phyloP scores from a whole-genome alignment of 2,329 filamentous ascomycete genomes.

The Hypomyces perniciosus region DNA sequence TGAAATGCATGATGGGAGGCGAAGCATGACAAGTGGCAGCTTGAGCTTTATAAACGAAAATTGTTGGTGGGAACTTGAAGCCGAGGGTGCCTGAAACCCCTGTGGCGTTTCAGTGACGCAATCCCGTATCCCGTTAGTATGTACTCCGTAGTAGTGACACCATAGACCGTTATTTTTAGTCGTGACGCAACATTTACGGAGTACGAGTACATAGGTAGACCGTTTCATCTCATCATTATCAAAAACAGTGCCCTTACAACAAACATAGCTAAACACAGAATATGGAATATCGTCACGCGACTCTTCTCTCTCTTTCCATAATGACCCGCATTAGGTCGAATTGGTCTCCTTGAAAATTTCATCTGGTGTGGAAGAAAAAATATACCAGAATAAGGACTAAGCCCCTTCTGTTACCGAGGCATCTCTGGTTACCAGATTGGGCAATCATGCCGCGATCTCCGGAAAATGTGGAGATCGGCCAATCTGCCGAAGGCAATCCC shows the following conservation, averaged over 20 bases:
- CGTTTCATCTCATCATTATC: not conserved
- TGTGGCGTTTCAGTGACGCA: constrained; percentile 8
- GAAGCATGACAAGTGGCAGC: no score
- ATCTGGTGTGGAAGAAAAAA: no score
- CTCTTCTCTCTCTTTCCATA: not conserved
- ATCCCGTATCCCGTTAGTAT: constrained; percentile 2
- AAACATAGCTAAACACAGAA: not conserved
- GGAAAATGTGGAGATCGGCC: no score
- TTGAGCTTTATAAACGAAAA: no score
- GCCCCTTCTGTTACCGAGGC: no score
- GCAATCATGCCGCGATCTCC: no score
- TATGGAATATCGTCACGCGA: constrained; percentile 9
- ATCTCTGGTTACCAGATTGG: no score
- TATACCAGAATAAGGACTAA: no score
- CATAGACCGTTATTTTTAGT: not conserved
- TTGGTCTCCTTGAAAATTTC: not conserved
- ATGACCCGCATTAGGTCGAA: constrained; percentile 3
- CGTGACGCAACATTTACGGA: not conserved
- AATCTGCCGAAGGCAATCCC: no score
- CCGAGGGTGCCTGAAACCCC: not conserved
- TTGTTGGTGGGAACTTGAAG: not conserved
- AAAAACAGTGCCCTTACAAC: not conserved
- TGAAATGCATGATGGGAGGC: no score
- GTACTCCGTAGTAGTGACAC: not conserved
- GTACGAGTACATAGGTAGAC: no score